Percentiles rank a stretch among this genome's conserved stretches.
These are phyloP conservation scores for Backusella australiensis DNA, from an alignment of 192 early-diverging fungal species.

Conservation along the genomic window DNA sequence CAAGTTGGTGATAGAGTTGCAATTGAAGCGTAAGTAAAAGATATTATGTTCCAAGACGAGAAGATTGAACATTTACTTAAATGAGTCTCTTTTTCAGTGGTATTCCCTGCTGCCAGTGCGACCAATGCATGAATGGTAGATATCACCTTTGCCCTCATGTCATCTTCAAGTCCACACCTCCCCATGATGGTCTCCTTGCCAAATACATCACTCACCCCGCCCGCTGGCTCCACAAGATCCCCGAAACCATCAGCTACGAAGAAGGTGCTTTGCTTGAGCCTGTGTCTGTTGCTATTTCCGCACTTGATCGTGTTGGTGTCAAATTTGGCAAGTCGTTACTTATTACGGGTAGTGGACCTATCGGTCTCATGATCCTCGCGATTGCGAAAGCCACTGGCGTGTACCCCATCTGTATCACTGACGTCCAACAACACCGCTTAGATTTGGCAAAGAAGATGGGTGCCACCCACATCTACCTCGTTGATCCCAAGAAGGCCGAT, in stretches of 20 bases:
- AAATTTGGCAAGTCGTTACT: slow-evolving; percentile 29
- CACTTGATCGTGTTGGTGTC: slow-evolving; percentile 25
- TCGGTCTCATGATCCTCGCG: slow-evolving; percentile 29
- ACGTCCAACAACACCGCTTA: slow-evolving; percentile 24
- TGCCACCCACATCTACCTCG: slow-evolving; percentile 4
- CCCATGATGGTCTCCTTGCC: slow-evolving; percentile 24
- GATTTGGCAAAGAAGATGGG: slow-evolving; percentile 31
- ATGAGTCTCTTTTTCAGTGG: slow-evolving; percentile 13
- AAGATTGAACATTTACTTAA: not conserved
- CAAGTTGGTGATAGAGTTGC: slow-evolving; percentile 41
- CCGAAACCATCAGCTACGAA: slow-evolving; percentile 20
- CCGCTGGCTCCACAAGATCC: slow-evolving; percentile 25
- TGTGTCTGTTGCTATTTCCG: slow-evolving; percentile 33
- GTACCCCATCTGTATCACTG: slow-evolving; percentile 25
- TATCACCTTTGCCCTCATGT: slow-evolving; percentile 38
- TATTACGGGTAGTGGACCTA: slow-evolving; percentile 36
- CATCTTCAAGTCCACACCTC: slow-evolving; percentile 36
- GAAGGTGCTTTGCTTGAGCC: slow-evolving; percentile 40
- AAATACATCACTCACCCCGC: slow-evolving; percentile 33
- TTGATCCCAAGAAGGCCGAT: slow-evolving; percentile 15
- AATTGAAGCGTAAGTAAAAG: slow-evolving; percentile 34
- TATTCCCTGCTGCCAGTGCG: slow-evolving; percentile 32
- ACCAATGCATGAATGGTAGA: slow-evolving; percentile 30
- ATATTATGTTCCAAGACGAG: not conserved
- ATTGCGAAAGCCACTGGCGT: slow-evolving; percentile 33